Base-by-base conservation (phyloP, 1,284 basidiomycete species). In the Ganoderma sp. region DNA sequence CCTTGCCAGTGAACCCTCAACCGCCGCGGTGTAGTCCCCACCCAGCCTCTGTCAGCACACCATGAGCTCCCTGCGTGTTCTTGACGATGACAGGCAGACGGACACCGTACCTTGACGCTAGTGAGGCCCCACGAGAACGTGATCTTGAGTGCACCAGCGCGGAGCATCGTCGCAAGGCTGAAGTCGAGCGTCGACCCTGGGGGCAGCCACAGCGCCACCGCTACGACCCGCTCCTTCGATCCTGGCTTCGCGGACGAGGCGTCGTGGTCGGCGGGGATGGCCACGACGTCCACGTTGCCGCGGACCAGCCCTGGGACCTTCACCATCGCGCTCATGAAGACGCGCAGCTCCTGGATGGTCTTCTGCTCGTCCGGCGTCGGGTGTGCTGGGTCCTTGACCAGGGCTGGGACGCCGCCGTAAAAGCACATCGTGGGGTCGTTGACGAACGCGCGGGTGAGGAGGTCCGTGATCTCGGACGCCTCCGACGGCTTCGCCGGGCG, bases 371-470 rank as follows among this genome's bases (percentile, higher is more conserved):
- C 10, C 9, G 12, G 58, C 22, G 58, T 60, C 10, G 39, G 58
- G 39, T 28, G 10, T 25, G 37, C 58, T 10, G 39, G 37, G 14
- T 60, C 58, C 22, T 22, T 25, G 10, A 60, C 41, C 10, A 60
- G n/a, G 6, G 41, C 58, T n/a, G n/a, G 12, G 8, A 12, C 37
- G 7, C 14, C 14, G 41, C 58, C 37, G 19, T 60, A 60, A 12
- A 17, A 60, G 39, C 58, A 42, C 58, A 60, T 60, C 2, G 58
- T 28, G 22, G 58, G 58, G 22, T 60, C 58, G 15, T 60, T 60
- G 12, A 60, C 28, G 58, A 60, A 60, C 19, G 58, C 41, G 37
- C 12, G 41, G n/a, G 58, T 42, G 19, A 60, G 58, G n/a, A 60
- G 3, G 39, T 60, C 58, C 39, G 12, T 12, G 6, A 60, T 39